A percentile compares a stretch with the other conserved stretches of the same genome.
These are phyloP conservation scores for Dictyostelium firmibasis DNA, from an alignment of 78 protist genomes.

Conservation along the genomic window DNA sequence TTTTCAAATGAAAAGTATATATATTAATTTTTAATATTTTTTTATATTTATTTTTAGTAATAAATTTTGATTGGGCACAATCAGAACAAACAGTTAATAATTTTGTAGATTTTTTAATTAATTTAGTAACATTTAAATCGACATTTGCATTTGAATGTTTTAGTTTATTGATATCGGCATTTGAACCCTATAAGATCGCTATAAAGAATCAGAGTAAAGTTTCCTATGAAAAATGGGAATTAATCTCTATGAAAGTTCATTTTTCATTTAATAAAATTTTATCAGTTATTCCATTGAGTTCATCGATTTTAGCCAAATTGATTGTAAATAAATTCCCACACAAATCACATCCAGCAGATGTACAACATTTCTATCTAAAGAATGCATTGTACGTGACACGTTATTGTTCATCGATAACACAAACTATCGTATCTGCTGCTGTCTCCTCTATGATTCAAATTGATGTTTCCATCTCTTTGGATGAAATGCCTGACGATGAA, in stretches of 20 bases:
- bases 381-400: slow-evolving; percentile 59
- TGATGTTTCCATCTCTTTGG: slow-evolving; percentile 54
- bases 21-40: background rate
- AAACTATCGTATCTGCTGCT: background rate
- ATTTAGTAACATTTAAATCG: slow-evolving; percentile 61
- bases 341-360: slow-evolving; percentile 43
- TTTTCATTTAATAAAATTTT: slow-evolving; percentile 57
- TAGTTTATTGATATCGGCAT: slow-evolving; percentile 7
- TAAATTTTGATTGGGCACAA: slow-evolving; percentile 68
- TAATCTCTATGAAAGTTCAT: slow-evolving; percentile 51
- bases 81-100: slow-evolving; percentile 53
- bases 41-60: background rate
- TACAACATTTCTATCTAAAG: slow-evolving; percentile 63
- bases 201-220: slow-evolving; percentile 8
- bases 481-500: slow-evolving; percentile 60
- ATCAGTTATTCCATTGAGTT: slow-evolving; percentile 37
- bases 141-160: slow-evolving; percentile 50
- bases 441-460: slow-evolving; percentile 29
- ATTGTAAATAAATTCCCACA: slow-evolving; percentile 51
- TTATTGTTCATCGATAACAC: slow-evolving; percentile 42
- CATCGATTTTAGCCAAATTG: slow-evolving; percentile 3
- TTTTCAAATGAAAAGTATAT: background rate
- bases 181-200: slow-evolving; percentile 64
- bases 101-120: slow-evolving; percentile 69
- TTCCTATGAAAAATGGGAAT: slow-evolving; percentile 61